phyloP scores from a whole-genome alignment of 345 rosid species.

The Conringia planisiliqua region DNA sequence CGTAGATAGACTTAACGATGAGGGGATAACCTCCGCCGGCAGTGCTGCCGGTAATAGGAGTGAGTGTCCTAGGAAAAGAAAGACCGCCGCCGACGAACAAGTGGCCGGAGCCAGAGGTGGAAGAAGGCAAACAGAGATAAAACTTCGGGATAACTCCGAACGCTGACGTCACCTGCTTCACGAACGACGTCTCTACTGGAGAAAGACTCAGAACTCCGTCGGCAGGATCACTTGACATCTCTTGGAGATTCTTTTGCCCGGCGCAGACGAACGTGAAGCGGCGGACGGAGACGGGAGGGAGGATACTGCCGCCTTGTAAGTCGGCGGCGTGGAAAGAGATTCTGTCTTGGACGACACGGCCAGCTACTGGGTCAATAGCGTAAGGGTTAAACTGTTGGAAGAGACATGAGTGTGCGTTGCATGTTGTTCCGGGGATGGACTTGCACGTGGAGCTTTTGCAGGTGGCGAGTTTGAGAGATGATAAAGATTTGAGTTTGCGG shows the following conservation, averaged over 20 bases:
- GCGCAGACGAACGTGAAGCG: slow-evolving; percentile 14
- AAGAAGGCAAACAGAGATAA: slow-evolving; percentile 42
- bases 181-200: neutral
- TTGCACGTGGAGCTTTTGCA: slow-evolving; percentile 12
- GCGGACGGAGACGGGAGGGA: neutral
- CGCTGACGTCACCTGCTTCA: neutral
- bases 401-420: neutral
- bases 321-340: neutral
- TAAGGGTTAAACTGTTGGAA: slow-evolving; percentile 5
- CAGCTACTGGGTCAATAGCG: neutral
- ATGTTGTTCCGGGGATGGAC: neutral
- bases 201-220: slow-evolving; percentile 21
- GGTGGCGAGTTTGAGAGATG: neutral
- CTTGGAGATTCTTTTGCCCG: neutral
- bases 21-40: neutral
- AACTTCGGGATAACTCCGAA: slow-evolving; percentile 12
- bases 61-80: neutral
- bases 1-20: neutral
- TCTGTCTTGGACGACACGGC: slow-evolving; percentile 14
- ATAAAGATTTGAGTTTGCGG: slow-evolving; percentile 1
- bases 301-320: neutral
- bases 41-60: neutral
- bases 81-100: neutral
- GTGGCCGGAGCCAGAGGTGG: slow-evolving; percentile 7
- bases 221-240: neutral